Conservation (phyloP, 805 yeast genomes). For the Candida morakotiae region DNA sequence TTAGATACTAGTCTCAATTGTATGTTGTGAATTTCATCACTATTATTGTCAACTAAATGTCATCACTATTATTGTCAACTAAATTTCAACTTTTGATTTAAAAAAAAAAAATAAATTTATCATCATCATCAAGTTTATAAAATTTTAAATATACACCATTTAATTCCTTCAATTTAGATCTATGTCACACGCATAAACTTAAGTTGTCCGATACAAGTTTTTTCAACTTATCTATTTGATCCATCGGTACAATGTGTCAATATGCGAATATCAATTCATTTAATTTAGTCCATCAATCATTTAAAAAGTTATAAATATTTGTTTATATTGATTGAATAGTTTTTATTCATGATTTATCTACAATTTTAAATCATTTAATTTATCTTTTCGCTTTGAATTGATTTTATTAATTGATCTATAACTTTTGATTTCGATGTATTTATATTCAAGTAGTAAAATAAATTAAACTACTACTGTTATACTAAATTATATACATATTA, state of each 20-base stretch:
- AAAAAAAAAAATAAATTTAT: too few relatives aligned
- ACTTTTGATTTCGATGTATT: not conserved
- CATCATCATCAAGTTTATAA: too few relatives aligned
- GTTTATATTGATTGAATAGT: not conserved
- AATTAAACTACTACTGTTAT: not conserved
- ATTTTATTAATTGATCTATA: not conserved
- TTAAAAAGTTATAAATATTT: not conserved
- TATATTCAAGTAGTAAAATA: not conserved
- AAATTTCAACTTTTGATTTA: not conserved
- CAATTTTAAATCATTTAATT: not conserved
- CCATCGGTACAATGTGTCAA: constrained; percentile 47
- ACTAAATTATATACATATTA: constrained; percentile 1
- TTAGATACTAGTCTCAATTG: too few relatives aligned
- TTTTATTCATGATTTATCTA: not conserved
- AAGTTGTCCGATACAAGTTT: constrained; percentile 40
- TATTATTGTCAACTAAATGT: not conserved
- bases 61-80: not conserved
- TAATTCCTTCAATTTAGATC: too few relatives aligned
- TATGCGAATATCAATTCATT: constrained; percentile 28
- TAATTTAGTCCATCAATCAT: not conserved
- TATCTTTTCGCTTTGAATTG: not conserved
- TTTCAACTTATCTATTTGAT: constrained; percentile 23
- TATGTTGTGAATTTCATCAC: too few relatives aligned
- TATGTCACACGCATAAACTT: constrained; percentile 44
- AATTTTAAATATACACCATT: too few relatives aligned